These are phyloP conservation scores for Globisporangium viniferum DNA, from an alignment of 352 stramenopile species.

Conservation along the genomic window DNA sequence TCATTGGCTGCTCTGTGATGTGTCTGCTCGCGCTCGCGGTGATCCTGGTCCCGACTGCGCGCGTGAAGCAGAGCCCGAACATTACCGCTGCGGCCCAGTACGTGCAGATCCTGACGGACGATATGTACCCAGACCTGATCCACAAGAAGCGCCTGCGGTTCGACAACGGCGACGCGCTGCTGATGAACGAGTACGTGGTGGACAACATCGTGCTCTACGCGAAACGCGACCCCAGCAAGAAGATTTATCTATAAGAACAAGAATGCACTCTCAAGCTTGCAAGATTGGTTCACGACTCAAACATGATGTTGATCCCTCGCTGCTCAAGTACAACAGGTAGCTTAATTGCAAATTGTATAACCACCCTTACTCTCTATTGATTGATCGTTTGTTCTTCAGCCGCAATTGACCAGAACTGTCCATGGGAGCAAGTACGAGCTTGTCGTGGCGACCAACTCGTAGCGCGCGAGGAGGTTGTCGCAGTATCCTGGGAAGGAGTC, in stretches of 20 bases:
- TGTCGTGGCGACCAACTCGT: slow-evolving; percentile 11
- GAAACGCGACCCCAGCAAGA: slow-evolving; percentile 54
- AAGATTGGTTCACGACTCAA: background rate
- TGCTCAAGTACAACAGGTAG: background rate
- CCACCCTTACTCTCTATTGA: background rate
- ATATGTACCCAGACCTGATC: slow-evolving; percentile 63
- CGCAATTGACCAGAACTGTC: slow-evolving; percentile 13
- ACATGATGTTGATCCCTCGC: background rate
- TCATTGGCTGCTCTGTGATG: slow-evolving; percentile 50
- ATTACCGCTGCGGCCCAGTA: slow-evolving; percentile 64
- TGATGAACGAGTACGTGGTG: slow-evolving; percentile 69
- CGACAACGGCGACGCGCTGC: slow-evolving; percentile 53
- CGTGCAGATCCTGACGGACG: slow-evolving; percentile 68
- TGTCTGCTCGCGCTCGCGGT: slow-evolving; percentile 52
- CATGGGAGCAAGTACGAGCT: slow-evolving; percentile 13
- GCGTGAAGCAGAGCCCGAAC: slow-evolving; percentile 54
- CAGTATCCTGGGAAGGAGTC: background rate
- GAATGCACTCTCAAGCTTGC: background rate
- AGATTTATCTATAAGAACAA: slow-evolving; percentile 49
- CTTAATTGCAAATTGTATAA: background rate
- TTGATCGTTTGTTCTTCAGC: background rate
- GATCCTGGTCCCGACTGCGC: slow-evolving; percentile 44
- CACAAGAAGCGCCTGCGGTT: slow-evolving; percentile 73
- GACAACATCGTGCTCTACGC: slow-evolving; percentile 58
- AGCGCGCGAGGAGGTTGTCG: slow-evolving; percentile 7